Evolutionary conservation across 1,284 basidiomycete genomes (phyloP).

Genomic region (Pseudozyma thailandica): DNA sequence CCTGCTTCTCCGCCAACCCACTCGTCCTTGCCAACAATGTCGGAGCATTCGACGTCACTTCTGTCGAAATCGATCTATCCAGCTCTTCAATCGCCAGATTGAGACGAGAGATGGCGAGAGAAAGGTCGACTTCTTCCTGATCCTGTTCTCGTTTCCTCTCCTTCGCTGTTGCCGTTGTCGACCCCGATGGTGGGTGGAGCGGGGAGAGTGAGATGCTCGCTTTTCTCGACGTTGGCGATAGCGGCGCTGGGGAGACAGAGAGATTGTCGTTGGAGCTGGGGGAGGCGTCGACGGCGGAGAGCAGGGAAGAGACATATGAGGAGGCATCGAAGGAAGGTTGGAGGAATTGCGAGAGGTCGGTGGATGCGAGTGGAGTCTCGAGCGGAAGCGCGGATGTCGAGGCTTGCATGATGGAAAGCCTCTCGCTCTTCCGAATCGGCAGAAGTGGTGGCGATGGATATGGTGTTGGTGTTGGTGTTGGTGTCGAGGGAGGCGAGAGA

Average conservation of each 20-base stretch:
- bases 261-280: background rate
- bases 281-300: slow-evolving; percentile 9
- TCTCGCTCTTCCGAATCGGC: too few species aligned
- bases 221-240: background rate
- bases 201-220: background rate
- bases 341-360: slow-evolving; percentile 34
- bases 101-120: slow-evolving; percentile 47
- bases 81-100: slow-evolving; percentile 52
- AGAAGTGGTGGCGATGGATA: too few species aligned
- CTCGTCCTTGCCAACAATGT: slow-evolving; percentile 19
- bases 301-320: slow-evolving; percentile 16
- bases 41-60: slow-evolving; percentile 36
- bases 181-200: slow-evolving; percentile 3
- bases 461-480: too few species aligned
- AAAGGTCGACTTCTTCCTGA: slow-evolving; percentile 43
- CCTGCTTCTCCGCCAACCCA: slow-evolving; percentile 15
- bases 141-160: slow-evolving; percentile 18
- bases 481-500: too few species aligned
- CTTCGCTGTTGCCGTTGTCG: background rate
- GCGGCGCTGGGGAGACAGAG: background rate
- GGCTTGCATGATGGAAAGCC: background rate
- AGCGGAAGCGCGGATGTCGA: background rate
- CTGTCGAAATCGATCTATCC: slow-evolving; percentile 24
- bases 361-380: background rate
- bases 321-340: slow-evolving; percentile 35